Conservation (phyloP, 2,329 filamentous ascomycete species). For the Cyanodermella asteris region DNA sequence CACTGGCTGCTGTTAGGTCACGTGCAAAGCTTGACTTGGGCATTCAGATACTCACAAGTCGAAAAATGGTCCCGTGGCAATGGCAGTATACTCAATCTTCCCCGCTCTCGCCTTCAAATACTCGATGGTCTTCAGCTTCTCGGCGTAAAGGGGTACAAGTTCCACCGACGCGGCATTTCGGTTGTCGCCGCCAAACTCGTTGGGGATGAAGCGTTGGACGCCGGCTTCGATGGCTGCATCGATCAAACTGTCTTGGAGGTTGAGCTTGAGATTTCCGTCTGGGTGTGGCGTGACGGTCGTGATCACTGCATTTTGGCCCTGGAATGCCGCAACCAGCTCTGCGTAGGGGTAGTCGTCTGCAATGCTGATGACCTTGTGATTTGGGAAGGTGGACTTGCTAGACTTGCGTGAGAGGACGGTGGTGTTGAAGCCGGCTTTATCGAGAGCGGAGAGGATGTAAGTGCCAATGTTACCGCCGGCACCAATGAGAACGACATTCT, state of each 20-base stretch:
- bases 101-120: conserved; percentile 29
- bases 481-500: too few relatives aligned
- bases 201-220: conserved; percentile 15
- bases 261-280: conserved; percentile 8
- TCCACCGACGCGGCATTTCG: conserved; percentile 9
- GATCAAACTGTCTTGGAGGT: conserved; percentile 12
- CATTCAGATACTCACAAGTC: conserved; percentile 26
- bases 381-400: conserved; percentile 8
- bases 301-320: conserved; percentile 13
- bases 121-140: conserved; percentile 18
- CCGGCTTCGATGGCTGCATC: conserved; percentile 13
- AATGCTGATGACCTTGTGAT: conserved; percentile 8
- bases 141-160: conserved; percentile 10
- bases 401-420: conserved; percentile 10
- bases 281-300: conserved; percentile 12
- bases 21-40: conserved; percentile 12
- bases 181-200: conserved; percentile 13
- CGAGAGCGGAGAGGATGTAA: conserved; percentile 9
- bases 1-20: conserved; percentile 12
- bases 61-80: conserved; percentile 38
- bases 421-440: conserved; percentile 8
- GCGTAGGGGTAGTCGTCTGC: too few relatives aligned
- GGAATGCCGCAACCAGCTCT: conserved; percentile 10
- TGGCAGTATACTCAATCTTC: conserved; percentile 34
- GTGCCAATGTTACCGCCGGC: conserved; percentile 10